Evolutionary conservation across 192 early-diverging fungal genomes (phyloP).

Genomic region (Obelidium mucronatum): DNA sequence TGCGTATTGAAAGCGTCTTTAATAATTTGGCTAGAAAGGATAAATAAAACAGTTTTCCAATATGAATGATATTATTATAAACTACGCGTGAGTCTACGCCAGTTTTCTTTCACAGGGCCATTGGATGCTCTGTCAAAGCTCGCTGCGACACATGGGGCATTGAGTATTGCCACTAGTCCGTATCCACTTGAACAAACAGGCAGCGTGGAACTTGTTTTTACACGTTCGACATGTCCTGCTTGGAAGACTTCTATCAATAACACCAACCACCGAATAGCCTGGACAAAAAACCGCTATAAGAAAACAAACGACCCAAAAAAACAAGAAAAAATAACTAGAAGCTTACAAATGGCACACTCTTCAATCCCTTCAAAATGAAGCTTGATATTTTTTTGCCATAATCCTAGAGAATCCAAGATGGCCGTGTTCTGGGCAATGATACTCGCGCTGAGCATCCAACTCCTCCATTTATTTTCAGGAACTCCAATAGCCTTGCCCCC

Average conservation of each 20-base stretch:
- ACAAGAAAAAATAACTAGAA: neutral
- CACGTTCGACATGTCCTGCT: slow-evolving; percentile 91
- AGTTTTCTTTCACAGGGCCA: too few species aligned
- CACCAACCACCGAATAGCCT: slow-evolving; percentile 90
- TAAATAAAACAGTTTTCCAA: too few species aligned
- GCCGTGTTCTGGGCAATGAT: slow-evolving; percentile 79
- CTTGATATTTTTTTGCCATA: slow-evolving; percentile 86
- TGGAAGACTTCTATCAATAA: slow-evolving; percentile 85
- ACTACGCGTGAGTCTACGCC: too few species aligned
- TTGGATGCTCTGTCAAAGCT: too few species aligned
- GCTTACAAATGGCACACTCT: slow-evolving; percentile 91
- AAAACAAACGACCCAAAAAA: slow-evolving; percentile 4
- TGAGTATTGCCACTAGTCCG: slow-evolving; percentile 71
- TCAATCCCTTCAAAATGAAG: slow-evolving; percentile 93
- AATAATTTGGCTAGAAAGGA: neutral
- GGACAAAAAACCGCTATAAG: neutral
- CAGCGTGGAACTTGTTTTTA: slow-evolving; percentile 93
- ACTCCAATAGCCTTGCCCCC: slow-evolving; percentile 73
- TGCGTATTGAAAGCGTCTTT: slow-evolving; percentile 23
- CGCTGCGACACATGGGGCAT: slow-evolving; percentile 73
- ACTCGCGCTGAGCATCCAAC: slow-evolving; percentile 70
- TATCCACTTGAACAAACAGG: slow-evolving; percentile 94
- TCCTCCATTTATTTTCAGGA: slow-evolving; percentile 68
- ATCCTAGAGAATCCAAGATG: slow-evolving; percentile 77
- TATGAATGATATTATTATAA: too few species aligned